These are phyloP conservation scores for Guadua angustifolia DNA, from an alignment of 176 grass and related monocot species.

Conservation along the genomic window DNA sequence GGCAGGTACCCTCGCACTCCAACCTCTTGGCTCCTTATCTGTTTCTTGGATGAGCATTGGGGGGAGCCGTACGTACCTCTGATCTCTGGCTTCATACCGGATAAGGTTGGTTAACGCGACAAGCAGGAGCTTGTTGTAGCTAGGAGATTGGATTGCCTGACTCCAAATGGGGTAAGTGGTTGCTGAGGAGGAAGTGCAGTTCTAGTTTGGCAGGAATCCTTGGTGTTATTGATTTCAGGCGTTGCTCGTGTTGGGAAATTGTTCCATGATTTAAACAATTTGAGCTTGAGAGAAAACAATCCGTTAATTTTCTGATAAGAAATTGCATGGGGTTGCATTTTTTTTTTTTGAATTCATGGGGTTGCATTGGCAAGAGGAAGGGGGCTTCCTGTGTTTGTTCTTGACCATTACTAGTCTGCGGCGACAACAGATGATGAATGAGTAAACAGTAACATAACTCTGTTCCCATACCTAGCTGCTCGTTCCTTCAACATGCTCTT, in stretches of 20 bases:
- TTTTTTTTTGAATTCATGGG: no score
- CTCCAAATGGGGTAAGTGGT: background rate
- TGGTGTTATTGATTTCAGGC: background rate
- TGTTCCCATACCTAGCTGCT: background rate
- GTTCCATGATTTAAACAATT: background rate
- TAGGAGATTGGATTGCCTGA: background rate
- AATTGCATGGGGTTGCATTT: background rate
- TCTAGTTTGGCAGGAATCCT: background rate
- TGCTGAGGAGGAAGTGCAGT: background rate
- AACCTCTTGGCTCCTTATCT: background rate
- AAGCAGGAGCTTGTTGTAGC: background rate
- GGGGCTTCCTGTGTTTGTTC: background rate
- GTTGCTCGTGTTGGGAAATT: background rate
- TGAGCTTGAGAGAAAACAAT: background rate
- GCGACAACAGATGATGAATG: background rate
- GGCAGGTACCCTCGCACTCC: conserved; percentile 34
- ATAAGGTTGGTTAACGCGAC: background rate
- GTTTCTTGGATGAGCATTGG: conserved; percentile 11
- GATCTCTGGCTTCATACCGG: background rate
- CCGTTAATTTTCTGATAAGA: background rate
- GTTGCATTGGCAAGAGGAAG: background rate
- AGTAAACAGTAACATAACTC: background rate
- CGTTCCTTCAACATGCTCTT: background rate
- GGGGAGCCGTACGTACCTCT: background rate
- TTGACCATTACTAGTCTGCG: background rate